Percentiles rank a stretch among this genome's conserved stretches.
Conservation (phyloP, 2,329 filamentous ascomycete genomes). For the Arthroderma sp. region DNA sequence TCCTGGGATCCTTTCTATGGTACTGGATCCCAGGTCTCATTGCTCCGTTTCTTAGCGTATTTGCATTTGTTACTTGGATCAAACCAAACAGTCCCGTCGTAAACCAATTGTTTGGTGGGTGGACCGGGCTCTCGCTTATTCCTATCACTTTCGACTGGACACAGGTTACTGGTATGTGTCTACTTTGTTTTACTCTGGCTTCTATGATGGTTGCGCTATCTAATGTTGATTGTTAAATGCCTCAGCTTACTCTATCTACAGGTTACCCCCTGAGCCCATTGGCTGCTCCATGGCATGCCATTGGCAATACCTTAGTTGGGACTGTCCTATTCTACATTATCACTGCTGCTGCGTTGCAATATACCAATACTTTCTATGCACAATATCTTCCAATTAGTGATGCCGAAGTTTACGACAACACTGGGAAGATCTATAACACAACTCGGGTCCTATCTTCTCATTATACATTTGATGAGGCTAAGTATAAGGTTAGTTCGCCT, state of each 20-base stretch:
- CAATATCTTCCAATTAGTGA: constrained; percentile 57
- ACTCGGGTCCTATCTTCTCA: constrained; percentile 47
- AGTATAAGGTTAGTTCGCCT: constrained; percentile 52
- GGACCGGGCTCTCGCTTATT: constrained; percentile 52
- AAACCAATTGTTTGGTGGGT: constrained; percentile 61
- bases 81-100: constrained; percentile 53
- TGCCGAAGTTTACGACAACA: constrained; percentile 59
- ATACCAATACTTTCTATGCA: constrained; percentile 50
- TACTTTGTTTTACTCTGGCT: not conserved
- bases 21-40: constrained; percentile 59
- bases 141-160: constrained; percentile 69
- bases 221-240: not conserved
- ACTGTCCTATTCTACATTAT: constrained; percentile 53
- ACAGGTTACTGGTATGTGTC: constrained; percentile 34
- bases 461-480: constrained; percentile 48
- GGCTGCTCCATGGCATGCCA: constrained; percentile 60
- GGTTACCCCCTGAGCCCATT: constrained; percentile 56
- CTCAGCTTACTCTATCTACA: constrained; percentile 18
- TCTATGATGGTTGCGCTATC: not conserved
- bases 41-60: constrained; percentile 55
- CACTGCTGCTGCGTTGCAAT: constrained; percentile 49
- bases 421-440: constrained; percentile 50
- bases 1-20: constrained; percentile 47
- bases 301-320: constrained; percentile 58
- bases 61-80: constrained; percentile 61